A percentile compares a stretch with the other conserved stretches of the same genome.
Conservation (phyloP, 164 flowering plant species). For the Nymphaea thermarum region DNA sequence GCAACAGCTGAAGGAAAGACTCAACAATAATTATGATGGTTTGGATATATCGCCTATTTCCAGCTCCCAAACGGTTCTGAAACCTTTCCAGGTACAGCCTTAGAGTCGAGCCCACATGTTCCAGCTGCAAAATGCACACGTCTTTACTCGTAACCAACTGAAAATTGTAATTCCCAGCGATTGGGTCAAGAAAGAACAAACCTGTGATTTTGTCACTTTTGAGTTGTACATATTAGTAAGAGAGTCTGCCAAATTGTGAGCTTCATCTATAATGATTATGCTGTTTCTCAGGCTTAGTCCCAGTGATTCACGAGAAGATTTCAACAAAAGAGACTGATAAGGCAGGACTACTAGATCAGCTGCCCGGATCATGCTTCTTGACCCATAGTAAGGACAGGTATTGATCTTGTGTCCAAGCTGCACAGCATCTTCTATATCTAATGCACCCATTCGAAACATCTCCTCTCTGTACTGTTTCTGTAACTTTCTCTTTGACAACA, state of each 20-base stretch:
- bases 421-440: slow-evolving; percentile 95
- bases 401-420: slow-evolving; percentile 57
- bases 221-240: slow-evolving; percentile 87
- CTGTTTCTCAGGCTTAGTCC: slow-evolving; percentile 70
- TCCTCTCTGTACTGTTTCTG: slow-evolving; percentile 50
- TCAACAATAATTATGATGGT: slow-evolving; percentile 58
- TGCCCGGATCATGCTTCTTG: slow-evolving; percentile 58
- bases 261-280: slow-evolving; percentile 90
- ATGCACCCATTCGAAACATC: slow-evolving; percentile 41
- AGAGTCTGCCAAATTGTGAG: slow-evolving; percentile 97
- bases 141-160: not conserved
- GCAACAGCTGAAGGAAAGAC: slow-evolving; percentile 45
- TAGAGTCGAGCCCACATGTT: slow-evolving; percentile 39
- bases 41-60: slow-evolving; percentile 90
- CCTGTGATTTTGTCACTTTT: slow-evolving; percentile 69
- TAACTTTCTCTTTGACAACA: slow-evolving; percentile 60
- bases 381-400: slow-evolving; percentile 95
- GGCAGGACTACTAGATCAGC: slow-evolving; percentile 94
- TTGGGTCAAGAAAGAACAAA: slow-evolving; percentile 9
- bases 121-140: slow-evolving; percentile 39
- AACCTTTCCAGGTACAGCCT: slow-evolving; percentile 61
- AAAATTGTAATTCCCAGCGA: not conserved
- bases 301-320: slow-evolving; percentile 85
- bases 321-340: slow-evolving; percentile 91
- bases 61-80: slow-evolving; percentile 63